Evolutionary conservation across 1,139 yeast genomes (phyloP).

Genomic region (Suhomyces yuchorum): DNA sequence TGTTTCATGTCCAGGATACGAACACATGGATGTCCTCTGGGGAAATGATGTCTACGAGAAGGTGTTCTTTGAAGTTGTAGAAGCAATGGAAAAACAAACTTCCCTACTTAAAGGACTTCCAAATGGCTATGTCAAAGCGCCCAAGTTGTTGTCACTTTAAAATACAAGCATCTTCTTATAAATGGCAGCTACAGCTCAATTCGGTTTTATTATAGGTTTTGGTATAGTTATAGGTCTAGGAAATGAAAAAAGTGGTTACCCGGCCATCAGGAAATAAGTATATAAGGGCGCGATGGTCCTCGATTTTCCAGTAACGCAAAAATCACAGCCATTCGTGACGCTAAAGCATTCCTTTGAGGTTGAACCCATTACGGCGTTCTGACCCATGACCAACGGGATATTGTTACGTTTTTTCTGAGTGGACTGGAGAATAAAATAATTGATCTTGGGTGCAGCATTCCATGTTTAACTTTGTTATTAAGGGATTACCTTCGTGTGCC

Average conservation of each 20-base stretch:
- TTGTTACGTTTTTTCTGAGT: conserved; percentile 44
- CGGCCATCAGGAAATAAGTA: conserved; percentile 12
- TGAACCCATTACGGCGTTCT: conserved; percentile 70
- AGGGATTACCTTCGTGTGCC: conserved; percentile 84
- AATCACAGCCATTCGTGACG: conserved; percentile 67
- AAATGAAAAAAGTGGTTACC: conserved; percentile 12
- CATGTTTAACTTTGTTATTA: conserved; percentile 56
- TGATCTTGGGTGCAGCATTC: conserved; percentile 84
- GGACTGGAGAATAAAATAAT: conserved; percentile 69
- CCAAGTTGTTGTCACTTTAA: neutral
- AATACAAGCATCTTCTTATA: neutral
- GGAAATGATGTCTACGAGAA: conserved; percentile 32
- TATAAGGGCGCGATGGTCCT: conserved; percentile 11
- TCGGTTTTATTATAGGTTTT: neutral
- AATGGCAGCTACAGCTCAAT: neutral
- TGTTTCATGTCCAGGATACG: conserved; percentile 31
- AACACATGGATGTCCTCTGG: conserved; percentile 44
- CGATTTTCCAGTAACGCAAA: conserved; percentile 55
- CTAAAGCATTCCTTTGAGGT: conserved; percentile 74
- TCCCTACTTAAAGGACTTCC: neutral
- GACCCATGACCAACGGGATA: conserved; percentile 79
- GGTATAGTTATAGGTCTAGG: neutral
- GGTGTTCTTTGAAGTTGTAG: conserved; percentile 24
- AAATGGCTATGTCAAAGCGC: neutral
- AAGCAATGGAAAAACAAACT: conserved; percentile 5